Evolutionary conservation across 176 grass and related monocot genomes (phyloP), one percentile per base, ranked within the genome.

Genomic region (Neostapfia colusana): DNA sequence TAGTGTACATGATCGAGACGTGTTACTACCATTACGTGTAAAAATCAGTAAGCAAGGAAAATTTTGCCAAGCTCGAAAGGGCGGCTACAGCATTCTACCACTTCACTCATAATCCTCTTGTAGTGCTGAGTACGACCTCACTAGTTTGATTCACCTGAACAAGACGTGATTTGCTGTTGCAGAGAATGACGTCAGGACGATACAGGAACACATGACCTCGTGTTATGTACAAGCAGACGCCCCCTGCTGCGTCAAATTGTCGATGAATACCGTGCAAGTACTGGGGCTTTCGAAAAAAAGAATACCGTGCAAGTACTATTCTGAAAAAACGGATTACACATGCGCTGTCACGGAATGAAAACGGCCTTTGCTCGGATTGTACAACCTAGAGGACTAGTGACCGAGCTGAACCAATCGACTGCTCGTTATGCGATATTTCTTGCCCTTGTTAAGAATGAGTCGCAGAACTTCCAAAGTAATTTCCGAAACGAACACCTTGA

Each of bases 401-500:
- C 3, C 57, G 16, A 18, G 61, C 31, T 37, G 16, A 15, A 63
- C 14, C 42, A 63, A 45, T 36, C n/a, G 25, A 15, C 5, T 63
- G 27, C 10, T 77, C 14, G 17, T 72, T 51, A 4, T 17, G 15
- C 7, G 10, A 20, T 26, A 27, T 10, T 72, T 35, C 5, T 39
- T 73, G 20, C 6, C 3, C 1, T 39, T 4, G 46, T 20, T n/a
- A 34, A 71, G 69, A 35, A 50, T 49, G 15, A 14, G 5, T 17
- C 43, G 8, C 73, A 28, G 59, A 77, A 50, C 50, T 77, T 77
- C 59, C 20, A 36, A 13, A 3, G 41, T n/a, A 38, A 37, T n/a
- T 76, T 12, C 16, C 49, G 40, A 31, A 46, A 37, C 27, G 42
- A 76, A 77, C n/a, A 63, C 46, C 57, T 11, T 44, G 41, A 76